phyloP scores from a whole-genome alignment of 177 flowering plant genomes.

The Vitis hybrid region DNA sequence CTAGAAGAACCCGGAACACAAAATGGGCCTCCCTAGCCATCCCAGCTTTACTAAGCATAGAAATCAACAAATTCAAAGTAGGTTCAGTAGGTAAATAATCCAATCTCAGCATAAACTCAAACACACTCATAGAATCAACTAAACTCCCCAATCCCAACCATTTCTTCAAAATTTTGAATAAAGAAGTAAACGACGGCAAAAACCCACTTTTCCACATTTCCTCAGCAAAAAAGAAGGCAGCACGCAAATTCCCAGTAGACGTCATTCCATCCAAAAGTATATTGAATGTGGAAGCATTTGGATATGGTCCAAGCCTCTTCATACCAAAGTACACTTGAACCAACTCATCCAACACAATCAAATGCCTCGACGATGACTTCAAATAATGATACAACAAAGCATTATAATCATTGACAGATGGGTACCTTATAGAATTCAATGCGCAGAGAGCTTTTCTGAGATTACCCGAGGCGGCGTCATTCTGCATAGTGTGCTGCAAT shows the following conservation, averaged over 20 bases:
- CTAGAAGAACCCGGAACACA: slow-evolving; percentile 25
- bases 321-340: slow-evolving; percentile 29
- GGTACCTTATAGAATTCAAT: slow-evolving; percentile 34
- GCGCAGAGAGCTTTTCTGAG: slow-evolving; percentile 28
- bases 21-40: slow-evolving; percentile 33
- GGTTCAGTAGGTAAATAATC: slow-evolving; percentile 28
- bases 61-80: slow-evolving; percentile 25
- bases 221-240: slow-evolving; percentile 22
- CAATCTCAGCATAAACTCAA: slow-evolving; percentile 44
- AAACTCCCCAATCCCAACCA: slow-evolving; percentile 20
- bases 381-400: slow-evolving; percentile 40
- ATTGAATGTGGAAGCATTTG: slow-evolving; percentile 44
- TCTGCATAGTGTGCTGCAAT: slow-evolving; percentile 26
- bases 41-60: slow-evolving; percentile 24
- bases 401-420: slow-evolving; percentile 49
- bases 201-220: slow-evolving; percentile 46
- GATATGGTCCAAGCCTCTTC: slow-evolving; percentile 40
- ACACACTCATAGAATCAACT: slow-evolving; percentile 19
- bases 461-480: slow-evolving; percentile 33
- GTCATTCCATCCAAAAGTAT: slow-evolving; percentile 42
- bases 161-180: slow-evolving; percentile 35
- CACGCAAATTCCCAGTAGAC: slow-evolving; percentile 19
- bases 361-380: slow-evolving; percentile 22
- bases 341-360: slow-evolving; percentile 9
- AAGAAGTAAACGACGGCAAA: slow-evolving; percentile 34